Evolutionary conservation across 179 eudicot species (phyloP), one percentile per base, ranked within the genome.

Genomic region (Monotropa hypopitys): DNA sequence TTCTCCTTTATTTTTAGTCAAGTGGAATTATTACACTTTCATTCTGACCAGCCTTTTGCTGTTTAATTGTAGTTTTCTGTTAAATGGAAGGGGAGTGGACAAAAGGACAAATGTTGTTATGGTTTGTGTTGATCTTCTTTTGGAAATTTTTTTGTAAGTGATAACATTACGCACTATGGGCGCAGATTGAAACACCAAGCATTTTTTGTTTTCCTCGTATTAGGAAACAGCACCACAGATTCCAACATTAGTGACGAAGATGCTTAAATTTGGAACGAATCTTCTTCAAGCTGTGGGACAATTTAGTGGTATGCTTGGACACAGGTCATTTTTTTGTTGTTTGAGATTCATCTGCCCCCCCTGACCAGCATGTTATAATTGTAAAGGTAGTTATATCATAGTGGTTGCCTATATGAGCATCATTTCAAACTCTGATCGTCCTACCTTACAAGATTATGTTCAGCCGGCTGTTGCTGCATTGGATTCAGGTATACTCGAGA

Each of bases 211-310:
- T 42, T 57, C 72, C 54, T 47, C 75, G 54, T 69, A 59, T 70
- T 80, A 95, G 99, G 97, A 89, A 67, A 80, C 75, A 10, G 94
- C 92, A 70, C 98, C 98, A 62, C 98, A 93, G 83, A 79, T 86
- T 76, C 99, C 99, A 65, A 90, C 96, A 54, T 6, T 51, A 8
- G 84, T 93, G 51, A 82, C 83, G 49, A 70, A 71, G 0, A 70
- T 84, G 84, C 89, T 95, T 15, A 89, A 82, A 75, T 89, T 83
- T 85, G 99, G 99, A 80, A 86, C 89, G 47, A 95, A 93, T 86
- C 88, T 95, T 76, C 91, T 95, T 83, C 99, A 95, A 86, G 97
- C 87, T 65, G 88, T 93, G 78, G 99, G 99, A 38, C 88, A 90
- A 72, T 93, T 85, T 76, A 86, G 78, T 72, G 97, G 99, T 95